Evolutionary conservation across 257 asterid genomes (phyloP).

Genomic region (Parsonsia alboflavescens): DNA sequence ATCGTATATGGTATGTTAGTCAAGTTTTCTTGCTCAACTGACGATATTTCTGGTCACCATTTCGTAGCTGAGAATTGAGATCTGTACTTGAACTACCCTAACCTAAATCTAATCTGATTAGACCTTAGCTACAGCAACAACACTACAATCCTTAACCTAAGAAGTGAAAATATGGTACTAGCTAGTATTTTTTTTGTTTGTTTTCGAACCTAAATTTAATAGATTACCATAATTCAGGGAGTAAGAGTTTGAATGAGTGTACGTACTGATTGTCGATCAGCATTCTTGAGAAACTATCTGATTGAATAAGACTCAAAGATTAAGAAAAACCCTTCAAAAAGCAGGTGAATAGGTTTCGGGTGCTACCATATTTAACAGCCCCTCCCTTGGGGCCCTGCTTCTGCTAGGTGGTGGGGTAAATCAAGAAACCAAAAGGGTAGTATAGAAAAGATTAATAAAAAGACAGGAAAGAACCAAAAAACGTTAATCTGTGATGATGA

Average conservation of each 20-base stretch:
- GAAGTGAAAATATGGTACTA: no score
- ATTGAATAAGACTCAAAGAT: not conserved
- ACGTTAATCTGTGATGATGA: no score
- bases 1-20: conserved; percentile 34
- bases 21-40: not conserved
- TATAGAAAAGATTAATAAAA: not conserved
- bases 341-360: not conserved
- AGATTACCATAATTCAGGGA: no score
- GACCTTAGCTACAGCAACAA: no score
- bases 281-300: not conserved
- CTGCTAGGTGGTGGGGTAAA: not conserved
- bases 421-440: not conserved
- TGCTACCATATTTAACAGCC: conserved; percentile 5
- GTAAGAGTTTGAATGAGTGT: not conserved
- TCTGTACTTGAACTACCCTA: not conserved
- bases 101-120: not conserved
- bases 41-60: not conserved
- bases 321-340: not conserved
- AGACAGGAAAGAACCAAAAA: not conserved
- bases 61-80: not conserved
- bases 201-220: no score
- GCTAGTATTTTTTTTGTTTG: no score
- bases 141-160: no score
- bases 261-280: not conserved
- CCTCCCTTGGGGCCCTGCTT: not conserved